Conservation (phyloP, 768 basidiomycete species). For the Harrya chromipes region DNA sequence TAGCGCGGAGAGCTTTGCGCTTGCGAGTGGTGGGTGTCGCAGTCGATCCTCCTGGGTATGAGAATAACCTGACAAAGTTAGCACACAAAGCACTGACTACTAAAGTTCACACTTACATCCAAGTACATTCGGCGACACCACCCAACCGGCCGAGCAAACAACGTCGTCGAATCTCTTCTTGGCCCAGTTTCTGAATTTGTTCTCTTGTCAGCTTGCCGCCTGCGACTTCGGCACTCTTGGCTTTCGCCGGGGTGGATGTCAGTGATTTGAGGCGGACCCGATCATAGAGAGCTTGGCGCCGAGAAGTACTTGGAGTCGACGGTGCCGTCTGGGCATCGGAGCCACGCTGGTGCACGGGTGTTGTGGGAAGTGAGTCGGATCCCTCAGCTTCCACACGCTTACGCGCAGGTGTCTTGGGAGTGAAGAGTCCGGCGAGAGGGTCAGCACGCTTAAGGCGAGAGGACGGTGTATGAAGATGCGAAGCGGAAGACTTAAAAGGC, state of each 20-base stretch:
- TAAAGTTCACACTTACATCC: slow-evolving; percentile 59
- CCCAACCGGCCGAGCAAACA: slow-evolving; percentile 77
- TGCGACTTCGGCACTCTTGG: slow-evolving; percentile 36
- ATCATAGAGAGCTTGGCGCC: slow-evolving; percentile 78
- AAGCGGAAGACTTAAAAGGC: slow-evolving; percentile 44
- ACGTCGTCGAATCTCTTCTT: slow-evolving; percentile 74
- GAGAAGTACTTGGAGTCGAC: slow-evolving; percentile 68
- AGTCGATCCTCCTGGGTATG: slow-evolving; percentile 53
- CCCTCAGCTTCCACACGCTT: slow-evolving; percentile 45
- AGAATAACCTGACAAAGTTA: slow-evolving; percentile 53
- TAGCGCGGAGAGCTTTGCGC: slow-evolving; percentile 69
- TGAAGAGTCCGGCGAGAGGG: slow-evolving; percentile 36
- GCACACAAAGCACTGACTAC: not conserved
- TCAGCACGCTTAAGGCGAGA: slow-evolving; percentile 43
- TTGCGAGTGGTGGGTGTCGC: slow-evolving; percentile 59
- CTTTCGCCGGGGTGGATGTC: slow-evolving; percentile 63
- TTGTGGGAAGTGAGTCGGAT: slow-evolving; percentile 38
- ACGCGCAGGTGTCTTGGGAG: slow-evolving; percentile 37
- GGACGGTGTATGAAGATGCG: slow-evolving; percentile 70
- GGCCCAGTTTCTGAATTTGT: slow-evolving; percentile 65
- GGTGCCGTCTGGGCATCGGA: slow-evolving; percentile 52
- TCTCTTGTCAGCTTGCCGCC: slow-evolving; percentile 57
- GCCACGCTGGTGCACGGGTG: slow-evolving; percentile 66
- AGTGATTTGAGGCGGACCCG: slow-evolving; percentile 74
- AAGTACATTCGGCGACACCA: slow-evolving; percentile 82